Percentiles rank a stretch among this genome's conserved stretches.
Evolutionary conservation across 208 protist species (phyloP).

Genomic region (Trypanosoma scelopori): DNA sequence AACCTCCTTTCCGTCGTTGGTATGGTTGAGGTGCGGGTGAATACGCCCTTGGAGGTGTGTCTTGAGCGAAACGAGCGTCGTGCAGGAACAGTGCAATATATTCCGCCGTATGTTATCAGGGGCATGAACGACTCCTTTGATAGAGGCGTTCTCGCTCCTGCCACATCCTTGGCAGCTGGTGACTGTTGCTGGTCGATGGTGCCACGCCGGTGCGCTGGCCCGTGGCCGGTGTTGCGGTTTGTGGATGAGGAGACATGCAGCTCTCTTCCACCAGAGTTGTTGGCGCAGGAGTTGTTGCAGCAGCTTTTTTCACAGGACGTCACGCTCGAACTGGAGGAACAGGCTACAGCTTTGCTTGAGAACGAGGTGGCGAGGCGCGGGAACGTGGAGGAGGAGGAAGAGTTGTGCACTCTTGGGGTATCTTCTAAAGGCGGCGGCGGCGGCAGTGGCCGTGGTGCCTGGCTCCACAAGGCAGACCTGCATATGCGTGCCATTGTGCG

Average conservation of each 20-base stretch:
- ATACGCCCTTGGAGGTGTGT: constrained; percentile 42
- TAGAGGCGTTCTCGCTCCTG: constrained; percentile 2
- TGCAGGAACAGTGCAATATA: constrained; percentile 18
- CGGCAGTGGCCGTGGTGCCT: neutral
- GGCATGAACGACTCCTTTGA: constrained; percentile 62
- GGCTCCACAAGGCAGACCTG: constrained; percentile 43
- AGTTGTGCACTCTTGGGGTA: neutral
- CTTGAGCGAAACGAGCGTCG: constrained; percentile 45
- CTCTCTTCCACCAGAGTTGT: neutral
- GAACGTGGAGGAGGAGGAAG: neutral
- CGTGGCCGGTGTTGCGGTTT: constrained; percentile 26
- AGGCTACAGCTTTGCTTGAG: constrained; percentile 32
- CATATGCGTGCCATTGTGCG: constrained; percentile 47
- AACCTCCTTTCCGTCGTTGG: constrained; percentile 16
- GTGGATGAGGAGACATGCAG: neutral
- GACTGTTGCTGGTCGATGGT: constrained; percentile 25
- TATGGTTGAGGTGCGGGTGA: constrained; percentile 53
- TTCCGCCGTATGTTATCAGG: constrained; percentile 50
- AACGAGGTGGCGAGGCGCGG: constrained; percentile 6
- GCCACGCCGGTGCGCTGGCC: neutral
- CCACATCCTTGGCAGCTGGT: neutral
- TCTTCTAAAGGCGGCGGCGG: neutral
- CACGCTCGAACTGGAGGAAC: constrained; percentile 17
- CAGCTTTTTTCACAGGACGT: constrained; percentile 4
- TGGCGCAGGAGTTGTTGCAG: constrained; percentile 13